Evolutionary conservation across 495 filamentous ascomycete genomes (phyloP).

Genomic region (Podospora pseudopauciseta): DNA sequence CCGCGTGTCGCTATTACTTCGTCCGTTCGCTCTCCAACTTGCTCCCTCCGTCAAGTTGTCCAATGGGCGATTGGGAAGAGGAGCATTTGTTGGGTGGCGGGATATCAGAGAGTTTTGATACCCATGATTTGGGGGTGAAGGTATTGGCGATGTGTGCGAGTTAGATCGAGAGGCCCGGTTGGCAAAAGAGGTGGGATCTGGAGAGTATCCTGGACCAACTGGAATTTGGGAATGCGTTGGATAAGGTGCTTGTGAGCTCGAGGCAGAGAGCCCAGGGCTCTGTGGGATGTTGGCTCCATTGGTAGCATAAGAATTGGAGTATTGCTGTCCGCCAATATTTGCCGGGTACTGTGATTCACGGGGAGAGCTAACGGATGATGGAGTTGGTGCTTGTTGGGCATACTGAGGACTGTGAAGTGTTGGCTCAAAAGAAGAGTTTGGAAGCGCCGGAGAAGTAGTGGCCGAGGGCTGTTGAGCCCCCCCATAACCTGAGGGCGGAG

Average conservation of each 20-base stretch:
- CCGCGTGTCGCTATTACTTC: conserved; percentile 33
- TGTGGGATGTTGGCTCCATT: conserved; percentile 30
- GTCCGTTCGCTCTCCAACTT: conserved; percentile 35
- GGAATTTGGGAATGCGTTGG: conserved; percentile 47
- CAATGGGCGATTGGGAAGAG: conserved; percentile 51
- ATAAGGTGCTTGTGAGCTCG: conserved; percentile 43
- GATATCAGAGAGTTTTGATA: conserved; percentile 35
- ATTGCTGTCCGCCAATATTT: conserved; percentile 25
- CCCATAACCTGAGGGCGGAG: conserved; percentile 29
- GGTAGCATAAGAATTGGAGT: conserved; percentile 28
- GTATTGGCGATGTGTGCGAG: conserved; percentile 40
- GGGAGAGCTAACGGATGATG: conserved; percentile 19
- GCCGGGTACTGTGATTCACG: conserved; percentile 29
- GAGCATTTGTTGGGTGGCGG: conserved; percentile 54
- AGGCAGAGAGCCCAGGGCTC: conserved; percentile 31
- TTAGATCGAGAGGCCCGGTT: conserved; percentile 42
- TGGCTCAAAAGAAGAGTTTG: conserved; percentile 35
- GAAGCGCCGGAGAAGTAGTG: conserved; percentile 30
- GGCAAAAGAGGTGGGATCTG: conserved; percentile 41
- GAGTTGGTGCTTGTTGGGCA: conserved; percentile 18
- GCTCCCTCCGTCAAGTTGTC: conserved; percentile 41
- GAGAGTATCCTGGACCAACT: conserved; percentile 42
- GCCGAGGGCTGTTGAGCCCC: conserved; percentile 30
- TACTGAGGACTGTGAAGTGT: conserved; percentile 33
- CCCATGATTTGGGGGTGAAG: conserved; percentile 38